These are phyloP conservation scores for Cercospora zeina DNA, from an alignment of 2,329 filamentous ascomycete species.

Conservation along the genomic window DNA sequence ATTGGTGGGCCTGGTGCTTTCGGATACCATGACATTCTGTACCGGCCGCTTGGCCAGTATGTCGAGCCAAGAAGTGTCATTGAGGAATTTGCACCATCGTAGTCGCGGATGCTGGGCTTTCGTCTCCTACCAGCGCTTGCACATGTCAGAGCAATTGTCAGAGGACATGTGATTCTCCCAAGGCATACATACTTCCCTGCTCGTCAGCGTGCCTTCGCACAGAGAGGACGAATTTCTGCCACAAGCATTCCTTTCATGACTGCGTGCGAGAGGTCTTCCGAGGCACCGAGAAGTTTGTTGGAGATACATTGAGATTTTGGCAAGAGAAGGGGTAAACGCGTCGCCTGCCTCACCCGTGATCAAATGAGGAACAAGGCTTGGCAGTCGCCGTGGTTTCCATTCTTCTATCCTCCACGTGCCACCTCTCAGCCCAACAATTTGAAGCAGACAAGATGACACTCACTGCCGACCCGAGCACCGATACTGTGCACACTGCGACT, in stretches of 20 bases:
- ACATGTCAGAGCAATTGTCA: no score
- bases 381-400: not conserved
- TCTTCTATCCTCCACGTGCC: not conserved
- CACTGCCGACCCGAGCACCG: not conserved
- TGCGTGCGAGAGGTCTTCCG: no score
- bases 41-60: slow-evolving; percentile 55
- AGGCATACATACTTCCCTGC: no score
- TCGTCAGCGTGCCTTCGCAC: no score
- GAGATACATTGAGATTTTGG: no score
- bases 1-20: slow-evolving; percentile 55
- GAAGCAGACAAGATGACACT: not conserved
- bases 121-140: no score
- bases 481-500: not conserved
- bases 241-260: no score
- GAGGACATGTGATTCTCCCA: no score
- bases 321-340: no score
- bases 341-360: not conserved
- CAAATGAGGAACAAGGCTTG: not conserved
- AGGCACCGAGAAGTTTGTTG: no score
- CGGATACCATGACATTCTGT: slow-evolving; percentile 50
- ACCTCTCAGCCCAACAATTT: not conserved
- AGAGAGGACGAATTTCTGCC: no score
- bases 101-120: not conserved
- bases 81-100: slow-evolving; percentile 45
- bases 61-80: slow-evolving; percentile 58